Conservation (phyloP, 73 alveolate species). For the Symbiodinium pilosum region DNA sequence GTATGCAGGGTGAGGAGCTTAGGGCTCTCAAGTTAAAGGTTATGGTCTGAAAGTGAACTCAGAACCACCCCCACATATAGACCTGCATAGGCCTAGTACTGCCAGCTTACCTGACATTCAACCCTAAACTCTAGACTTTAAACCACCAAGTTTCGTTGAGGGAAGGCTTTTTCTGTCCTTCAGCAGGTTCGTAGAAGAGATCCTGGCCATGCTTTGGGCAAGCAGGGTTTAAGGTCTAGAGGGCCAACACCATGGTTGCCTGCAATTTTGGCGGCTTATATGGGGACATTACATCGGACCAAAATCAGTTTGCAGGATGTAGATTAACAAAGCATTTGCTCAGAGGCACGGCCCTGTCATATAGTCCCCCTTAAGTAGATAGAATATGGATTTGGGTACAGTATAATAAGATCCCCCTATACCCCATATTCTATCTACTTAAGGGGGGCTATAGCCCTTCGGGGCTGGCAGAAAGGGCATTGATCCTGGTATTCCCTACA, state of each 20-base stretch:
- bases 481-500: no score
- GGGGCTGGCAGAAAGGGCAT: no score
- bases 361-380: no score
- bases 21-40: background rate
- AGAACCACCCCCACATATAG: background rate
- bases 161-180: slow-evolving; percentile 34
- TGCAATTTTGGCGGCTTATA: no score
- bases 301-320: background rate
- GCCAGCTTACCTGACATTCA: background rate
- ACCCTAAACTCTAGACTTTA: background rate
- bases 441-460: no score
- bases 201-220: slow-evolving; percentile 7
- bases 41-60: background rate
- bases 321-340: no score
- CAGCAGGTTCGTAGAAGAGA: slow-evolving; percentile 42
- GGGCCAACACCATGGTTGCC: background rate
- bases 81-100: no score
- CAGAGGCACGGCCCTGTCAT: no score
- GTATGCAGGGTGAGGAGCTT: background rate
- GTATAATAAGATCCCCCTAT: no score
- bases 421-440: no score
- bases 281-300: background rate
- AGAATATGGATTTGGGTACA: no score
- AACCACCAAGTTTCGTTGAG: slow-evolving; percentile 10
- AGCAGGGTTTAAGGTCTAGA: background rate